These are phyloP conservation scores for Pythium vanterpoolii DNA, from an alignment of 352 stramenopile genomes.

Conservation along the genomic window DNA sequence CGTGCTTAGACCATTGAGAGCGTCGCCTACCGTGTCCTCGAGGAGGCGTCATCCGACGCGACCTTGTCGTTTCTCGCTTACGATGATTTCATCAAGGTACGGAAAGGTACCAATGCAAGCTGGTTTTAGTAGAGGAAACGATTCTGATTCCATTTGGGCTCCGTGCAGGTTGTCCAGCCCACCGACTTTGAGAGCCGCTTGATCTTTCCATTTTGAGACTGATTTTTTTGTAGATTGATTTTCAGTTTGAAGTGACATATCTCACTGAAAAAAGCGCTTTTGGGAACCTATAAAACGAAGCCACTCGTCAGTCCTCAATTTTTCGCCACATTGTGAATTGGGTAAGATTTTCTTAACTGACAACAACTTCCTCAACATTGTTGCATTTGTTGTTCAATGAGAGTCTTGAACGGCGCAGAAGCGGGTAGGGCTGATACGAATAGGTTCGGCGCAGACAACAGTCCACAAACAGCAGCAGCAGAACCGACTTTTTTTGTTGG, in stretches of 20 bases:
- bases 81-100: conserved; percentile 62
- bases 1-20: conserved; percentile 33
- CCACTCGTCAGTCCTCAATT: not conserved
- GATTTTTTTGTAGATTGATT: not conserved
- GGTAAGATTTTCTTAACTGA: not conserved
- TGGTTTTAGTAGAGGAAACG: not conserved
- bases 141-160: not conserved
- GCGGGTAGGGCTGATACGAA: conserved; percentile 1
- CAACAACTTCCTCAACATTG: not conserved
- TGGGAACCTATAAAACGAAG: not conserved
- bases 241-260: conserved; percentile 4
- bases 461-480: not conserved
- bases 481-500: no score
- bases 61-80: conserved; percentile 42
- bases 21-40: conserved; percentile 42
- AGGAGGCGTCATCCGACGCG: conserved; percentile 52
- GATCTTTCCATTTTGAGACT: conserved; percentile 47
- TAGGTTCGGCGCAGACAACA: conserved; percentile 13
- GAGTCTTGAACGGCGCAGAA: not conserved
- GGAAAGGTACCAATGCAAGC: not conserved
- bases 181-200: conserved; percentile 63
- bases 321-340: conserved; percentile 5
- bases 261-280: conserved; percentile 16
- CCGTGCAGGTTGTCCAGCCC: conserved; percentile 36
- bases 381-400: not conserved